Conservation (phyloP, 78 protist genomes). For the Bodo saltans region DNA sequence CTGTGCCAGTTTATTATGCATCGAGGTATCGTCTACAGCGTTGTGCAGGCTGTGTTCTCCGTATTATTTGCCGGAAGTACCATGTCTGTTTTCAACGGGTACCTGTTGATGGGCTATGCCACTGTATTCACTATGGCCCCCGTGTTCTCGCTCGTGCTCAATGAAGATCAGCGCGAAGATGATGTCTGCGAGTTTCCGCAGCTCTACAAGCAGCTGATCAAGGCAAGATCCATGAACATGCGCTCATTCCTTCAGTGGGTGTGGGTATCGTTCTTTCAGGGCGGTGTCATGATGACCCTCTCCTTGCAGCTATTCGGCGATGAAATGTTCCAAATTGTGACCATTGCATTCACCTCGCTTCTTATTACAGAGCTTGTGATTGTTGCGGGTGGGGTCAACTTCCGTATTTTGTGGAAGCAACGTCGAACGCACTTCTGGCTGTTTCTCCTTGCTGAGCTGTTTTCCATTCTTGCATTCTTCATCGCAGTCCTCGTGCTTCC, state of each 20-base stretch:
- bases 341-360: conserved; percentile 91
- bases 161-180: conserved; percentile 68
- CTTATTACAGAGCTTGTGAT: conserved; percentile 88
- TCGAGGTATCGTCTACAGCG: conserved; percentile 93
- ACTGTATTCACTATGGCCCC: conserved; percentile 92
- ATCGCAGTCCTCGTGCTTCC: background rate
- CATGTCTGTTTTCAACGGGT: conserved; percentile 78
- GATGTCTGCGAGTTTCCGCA: conserved; percentile 81
- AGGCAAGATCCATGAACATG: conserved; percentile 76
- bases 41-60: conserved; percentile 90
- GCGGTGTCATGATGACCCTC: conserved; percentile 84
- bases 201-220: conserved; percentile 86
- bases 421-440: background rate
- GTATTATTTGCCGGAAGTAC: conserved; percentile 86
- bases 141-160: conserved; percentile 85
- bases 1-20: conserved; percentile 90
- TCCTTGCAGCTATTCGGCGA: conserved; percentile 75
- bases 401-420: background rate
- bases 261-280: conserved; percentile 81
- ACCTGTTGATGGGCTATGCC: conserved; percentile 62
- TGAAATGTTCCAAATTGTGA: conserved; percentile 69
- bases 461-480: background rate
- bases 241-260: conserved; percentile 84
- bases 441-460: background rate
- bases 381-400: conserved; percentile 76